phyloP scores from a whole-genome alignment of 495 filamentous ascomycete genomes.

The Tuber microsphaerosporum region DNA sequence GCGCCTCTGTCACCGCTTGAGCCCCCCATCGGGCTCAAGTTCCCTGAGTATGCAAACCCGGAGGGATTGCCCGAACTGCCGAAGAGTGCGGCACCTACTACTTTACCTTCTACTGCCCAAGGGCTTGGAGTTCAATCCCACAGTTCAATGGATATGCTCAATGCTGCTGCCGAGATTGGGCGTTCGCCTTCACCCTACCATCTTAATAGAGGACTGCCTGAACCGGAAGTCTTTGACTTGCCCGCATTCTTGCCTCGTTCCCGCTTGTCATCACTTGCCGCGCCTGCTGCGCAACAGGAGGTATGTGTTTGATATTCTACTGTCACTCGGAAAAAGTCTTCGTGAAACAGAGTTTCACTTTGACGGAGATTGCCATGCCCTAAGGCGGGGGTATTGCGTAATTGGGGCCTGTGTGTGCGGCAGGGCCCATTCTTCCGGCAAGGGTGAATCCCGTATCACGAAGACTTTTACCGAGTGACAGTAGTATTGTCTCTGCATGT shows the following conservation, averaged over 20 bases:
- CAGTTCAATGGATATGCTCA: not conserved
- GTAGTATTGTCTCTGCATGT: not conserved
- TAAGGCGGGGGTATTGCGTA: no score
- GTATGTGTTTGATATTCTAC: not conserved
- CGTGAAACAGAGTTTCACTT: no score
- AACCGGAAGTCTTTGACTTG: constrained; percentile 1
- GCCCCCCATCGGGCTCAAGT: not conserved
- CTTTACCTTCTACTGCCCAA: not conserved
- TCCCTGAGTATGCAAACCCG: not conserved
- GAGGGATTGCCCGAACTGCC: not conserved
- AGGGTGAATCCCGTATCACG: no score
- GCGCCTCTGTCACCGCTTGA: not conserved
- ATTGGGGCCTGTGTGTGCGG: no score
- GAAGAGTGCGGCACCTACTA: not conserved
- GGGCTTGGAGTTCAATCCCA: not conserved
- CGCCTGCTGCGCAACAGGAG: not conserved
- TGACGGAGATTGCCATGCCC: no score
- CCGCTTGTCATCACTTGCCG: not conserved
- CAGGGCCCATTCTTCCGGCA: no score
- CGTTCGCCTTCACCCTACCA: not conserved
- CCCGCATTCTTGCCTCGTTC: not conserved
- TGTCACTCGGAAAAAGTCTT: no score
- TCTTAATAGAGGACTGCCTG: not conserved
- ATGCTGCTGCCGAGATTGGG: constrained; percentile 1
- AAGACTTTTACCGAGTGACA: no score